Evolutionary conservation across 805 yeast genomes (phyloP).

Genomic region (Kazachstania kunashirensis): DNA sequence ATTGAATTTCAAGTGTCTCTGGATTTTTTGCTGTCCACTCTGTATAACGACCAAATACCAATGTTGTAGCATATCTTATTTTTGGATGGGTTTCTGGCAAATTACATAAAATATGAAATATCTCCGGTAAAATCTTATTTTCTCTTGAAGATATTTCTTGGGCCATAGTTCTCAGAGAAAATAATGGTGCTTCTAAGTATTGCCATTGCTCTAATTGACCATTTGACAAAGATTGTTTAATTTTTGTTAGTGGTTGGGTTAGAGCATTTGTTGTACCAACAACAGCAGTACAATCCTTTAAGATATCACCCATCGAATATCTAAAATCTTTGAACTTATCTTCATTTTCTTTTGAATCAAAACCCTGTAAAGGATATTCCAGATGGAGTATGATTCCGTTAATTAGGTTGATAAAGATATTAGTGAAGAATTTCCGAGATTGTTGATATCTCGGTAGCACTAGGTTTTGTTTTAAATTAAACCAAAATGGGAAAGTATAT

Average conservation of each 20-base stretch:
- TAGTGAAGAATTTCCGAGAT: conserved; percentile 18
- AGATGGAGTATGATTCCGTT: conserved; percentile 50
- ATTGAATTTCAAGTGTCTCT: conserved; percentile 67
- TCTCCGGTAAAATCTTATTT: conserved; percentile 57
- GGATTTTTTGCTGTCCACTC: conserved; percentile 91
- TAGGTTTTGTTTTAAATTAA: conserved; percentile 57
- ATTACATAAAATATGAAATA: conserved; percentile 43
- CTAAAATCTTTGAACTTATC: conserved; percentile 91
- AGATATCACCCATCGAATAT: conserved; percentile 95
- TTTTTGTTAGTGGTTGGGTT: conserved; percentile 54
- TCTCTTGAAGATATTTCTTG: conserved; percentile 69
- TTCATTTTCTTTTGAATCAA: conserved; percentile 69
- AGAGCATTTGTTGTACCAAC: conserved; percentile 70
- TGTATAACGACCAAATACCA: conserved; percentile 91
- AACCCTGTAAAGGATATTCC: conserved; percentile 58
- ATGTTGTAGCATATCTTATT: conserved; percentile 83
- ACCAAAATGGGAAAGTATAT: conserved; percentile 92
- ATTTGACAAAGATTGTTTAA: conserved; percentile 34
- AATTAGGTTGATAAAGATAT: conserved; percentile 20
- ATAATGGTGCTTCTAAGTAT: conserved; percentile 78
- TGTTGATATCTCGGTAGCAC: conserved; percentile 26
- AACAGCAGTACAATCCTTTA: conserved; percentile 89
- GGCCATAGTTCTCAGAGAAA: conserved; percentile 89
- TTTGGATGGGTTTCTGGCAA: conserved; percentile 71
- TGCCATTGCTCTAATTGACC: conserved; percentile 50